Conservation (phyloP, 1,139 yeast genomes). For the Kodamaea plutei region DNA sequence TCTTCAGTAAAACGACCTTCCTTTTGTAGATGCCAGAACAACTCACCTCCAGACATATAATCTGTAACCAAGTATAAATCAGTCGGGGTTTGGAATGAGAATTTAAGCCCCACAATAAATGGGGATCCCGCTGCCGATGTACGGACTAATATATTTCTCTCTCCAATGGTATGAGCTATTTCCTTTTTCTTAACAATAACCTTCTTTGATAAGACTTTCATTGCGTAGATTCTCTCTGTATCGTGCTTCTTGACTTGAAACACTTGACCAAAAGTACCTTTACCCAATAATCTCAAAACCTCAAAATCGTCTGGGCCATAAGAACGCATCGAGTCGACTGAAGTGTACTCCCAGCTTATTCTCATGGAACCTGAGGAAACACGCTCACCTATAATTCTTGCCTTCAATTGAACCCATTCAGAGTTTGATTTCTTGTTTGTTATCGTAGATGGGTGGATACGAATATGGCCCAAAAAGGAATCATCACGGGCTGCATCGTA, state of each 20-base stretch:
- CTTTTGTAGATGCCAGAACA: slow-evolving; percentile 95
- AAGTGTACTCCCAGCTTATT: slow-evolving; percentile 69
- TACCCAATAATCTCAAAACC: slow-evolving; percentile 82
- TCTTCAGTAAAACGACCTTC: slow-evolving; percentile 92
- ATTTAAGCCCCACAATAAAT: slow-evolving; percentile 90
- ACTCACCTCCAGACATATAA: slow-evolving; percentile 97
- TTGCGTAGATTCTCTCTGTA: slow-evolving; percentile 86
- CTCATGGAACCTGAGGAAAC: slow-evolving; percentile 69
- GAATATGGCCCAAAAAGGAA: slow-evolving; percentile 78
- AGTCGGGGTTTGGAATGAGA: slow-evolving; percentile 90
- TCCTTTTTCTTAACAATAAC: slow-evolving; percentile 95
- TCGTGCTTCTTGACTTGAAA: slow-evolving; percentile 91
- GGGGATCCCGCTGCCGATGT: slow-evolving; percentile 78
- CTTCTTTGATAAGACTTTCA: slow-evolving; percentile 92
- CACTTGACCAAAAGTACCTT: slow-evolving; percentile 97
- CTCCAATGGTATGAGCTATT: slow-evolving; percentile 96
- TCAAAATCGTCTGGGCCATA: slow-evolving; percentile 95
- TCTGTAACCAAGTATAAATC: slow-evolving; percentile 93
- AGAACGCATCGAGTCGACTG: slow-evolving; percentile 59
- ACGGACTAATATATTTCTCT: slow-evolving; percentile 86
- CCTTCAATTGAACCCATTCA: slow-evolving; percentile 71
- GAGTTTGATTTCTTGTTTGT: slow-evolving; percentile 32
- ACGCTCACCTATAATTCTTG: slow-evolving; percentile 72
- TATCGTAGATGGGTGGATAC: slow-evolving; percentile 63
- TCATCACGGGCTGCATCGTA: slow-evolving; percentile 84